These are phyloP conservation scores for Trichomonascus vanleenenianus DNA, from an alignment of 805 yeast genomes.

Conservation along the genomic window DNA sequence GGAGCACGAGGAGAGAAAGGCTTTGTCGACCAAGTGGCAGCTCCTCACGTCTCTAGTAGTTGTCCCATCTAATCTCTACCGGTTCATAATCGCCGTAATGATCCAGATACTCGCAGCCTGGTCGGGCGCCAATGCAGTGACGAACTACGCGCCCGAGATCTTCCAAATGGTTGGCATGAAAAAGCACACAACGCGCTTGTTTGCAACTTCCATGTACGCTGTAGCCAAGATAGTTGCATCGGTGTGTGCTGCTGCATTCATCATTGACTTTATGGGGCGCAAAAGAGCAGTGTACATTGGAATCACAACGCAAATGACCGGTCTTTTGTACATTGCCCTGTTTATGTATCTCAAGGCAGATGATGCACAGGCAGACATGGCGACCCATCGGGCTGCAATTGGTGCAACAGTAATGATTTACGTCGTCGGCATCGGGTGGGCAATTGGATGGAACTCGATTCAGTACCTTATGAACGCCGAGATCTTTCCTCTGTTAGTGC, in stretches of 20 bases:
- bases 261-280: conserved; percentile 48
- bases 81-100: conserved; percentile 36
- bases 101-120: conserved; percentile 48
- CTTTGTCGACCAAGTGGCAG: conserved; percentile 28
- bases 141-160: conserved; percentile 49
- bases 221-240: conserved; percentile 46
- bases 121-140: conserved; percentile 52
- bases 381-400: conserved; percentile 33
- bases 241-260: conserved; percentile 43
- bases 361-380: conserved; percentile 26
- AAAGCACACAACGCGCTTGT: conserved; percentile 31
- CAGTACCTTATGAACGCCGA: conserved; percentile 51
- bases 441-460: conserved; percentile 49
- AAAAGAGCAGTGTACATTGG: conserved; percentile 44
- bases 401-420: conserved; percentile 46
- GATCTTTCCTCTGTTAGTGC: conserved; percentile 43
- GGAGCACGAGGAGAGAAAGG: conserved; percentile 27
- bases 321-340: conserved; percentile 40
- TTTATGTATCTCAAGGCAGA: conserved; percentile 38
- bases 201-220: conserved; percentile 47
- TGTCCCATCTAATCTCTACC: conserved; percentile 27
- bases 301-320: conserved; percentile 35
- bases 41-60: conserved; percentile 25
- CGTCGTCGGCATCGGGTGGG: conserved; percentile 50
- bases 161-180: conserved; percentile 41